phyloP scores from a whole-genome alignment of 1,284 basidiomycete species.

The Fomes fomentarius region DNA sequence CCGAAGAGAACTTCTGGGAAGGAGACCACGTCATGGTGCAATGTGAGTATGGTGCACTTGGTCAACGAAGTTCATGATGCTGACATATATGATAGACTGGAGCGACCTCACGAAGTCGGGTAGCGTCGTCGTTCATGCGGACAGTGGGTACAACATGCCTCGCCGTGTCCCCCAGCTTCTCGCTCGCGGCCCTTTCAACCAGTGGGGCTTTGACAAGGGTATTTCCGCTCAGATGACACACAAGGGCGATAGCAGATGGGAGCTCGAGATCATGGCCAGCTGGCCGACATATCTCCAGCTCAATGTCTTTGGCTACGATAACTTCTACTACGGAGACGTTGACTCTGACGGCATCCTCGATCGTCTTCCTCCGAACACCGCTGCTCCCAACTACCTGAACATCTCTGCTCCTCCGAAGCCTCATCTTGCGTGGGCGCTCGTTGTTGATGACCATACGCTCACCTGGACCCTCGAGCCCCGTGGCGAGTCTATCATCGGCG shows the following conservation, averaged over 20 bases:
- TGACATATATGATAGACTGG: conserved; percentile 60
- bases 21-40: conserved; percentile 88
- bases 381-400: conserved; percentile 86
- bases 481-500: conserved; percentile 78
- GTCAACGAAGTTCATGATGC: neutral
- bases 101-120: conserved; percentile 65
- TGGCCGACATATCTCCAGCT: conserved; percentile 90
- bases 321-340: conserved; percentile 89
- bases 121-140: conserved; percentile 76
- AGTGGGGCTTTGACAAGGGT: conserved; percentile 89
- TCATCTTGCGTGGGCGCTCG: conserved; percentile 83
- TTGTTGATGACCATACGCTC: conserved; percentile 78
- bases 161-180: conserved; percentile 87
- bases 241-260: conserved; percentile 67
- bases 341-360: conserved; percentile 88
- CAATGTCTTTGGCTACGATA: conserved; percentile 87
- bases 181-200: conserved; percentile 86
- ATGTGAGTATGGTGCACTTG: conserved; percentile 53
- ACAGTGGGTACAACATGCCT: conserved; percentile 59
- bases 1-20: conserved; percentile 70
- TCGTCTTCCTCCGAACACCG: conserved; percentile 86
- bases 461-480: conserved; percentile 81
- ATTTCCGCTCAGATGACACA: conserved; percentile 69
- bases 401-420: conserved; percentile 82
- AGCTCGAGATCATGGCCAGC: conserved; percentile 80